Percentiles rank a stretch among this genome's conserved stretches.
Evolutionary conservation across 768 basidiomycete species (phyloP).

Genomic region (Podaxis sp.): DNA sequence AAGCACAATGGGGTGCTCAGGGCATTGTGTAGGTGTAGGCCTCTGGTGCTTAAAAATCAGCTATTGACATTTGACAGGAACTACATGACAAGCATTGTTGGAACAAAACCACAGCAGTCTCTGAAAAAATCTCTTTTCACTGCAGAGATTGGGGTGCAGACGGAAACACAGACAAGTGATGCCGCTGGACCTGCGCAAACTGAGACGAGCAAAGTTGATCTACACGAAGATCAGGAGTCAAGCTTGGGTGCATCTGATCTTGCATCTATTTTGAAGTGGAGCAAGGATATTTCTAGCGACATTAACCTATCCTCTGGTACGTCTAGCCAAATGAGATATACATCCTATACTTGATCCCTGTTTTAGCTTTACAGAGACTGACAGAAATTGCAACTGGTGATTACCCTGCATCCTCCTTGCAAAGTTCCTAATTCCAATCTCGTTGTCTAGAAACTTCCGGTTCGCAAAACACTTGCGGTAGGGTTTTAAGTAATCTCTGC

Average conservation of each 20-base stretch:
- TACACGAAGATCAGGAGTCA: constrained; percentile 52
- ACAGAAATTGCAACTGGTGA: constrained; percentile 71
- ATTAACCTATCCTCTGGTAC: constrained; percentile 65
- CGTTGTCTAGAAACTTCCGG: constrained; percentile 53
- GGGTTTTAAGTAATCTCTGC: not conserved
- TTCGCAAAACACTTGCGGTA: constrained; percentile 63
- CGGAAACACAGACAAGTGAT: constrained; percentile 37
- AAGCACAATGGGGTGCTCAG: constrained; percentile 70
- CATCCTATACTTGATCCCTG: not conserved
- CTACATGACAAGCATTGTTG: constrained; percentile 46
- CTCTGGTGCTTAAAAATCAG: not conserved
- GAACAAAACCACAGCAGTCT: constrained; percentile 42
- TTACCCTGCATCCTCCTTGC: constrained; percentile 8
- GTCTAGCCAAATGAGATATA: constrained; percentile 10
- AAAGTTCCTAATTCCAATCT: not conserved
- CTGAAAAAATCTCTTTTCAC: constrained; percentile 56
- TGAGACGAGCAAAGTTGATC: constrained; percentile 31
- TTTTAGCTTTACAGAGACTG: constrained; percentile 57
- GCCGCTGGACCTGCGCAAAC: constrained; percentile 23
- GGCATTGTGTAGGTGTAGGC: constrained; percentile 58
- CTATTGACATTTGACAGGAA: constrained; percentile 32
- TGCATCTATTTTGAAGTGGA: constrained; percentile 70
- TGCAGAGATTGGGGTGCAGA: constrained; percentile 64
- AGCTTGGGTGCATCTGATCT: constrained; percentile 60
- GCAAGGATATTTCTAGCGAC: constrained; percentile 71